A percentile compares a stretch with the other conserved stretches of the same genome.
These are phyloP conservation scores for Candida caryicola DNA, from an alignment of 805 yeast species.

Conservation along the genomic window DNA sequence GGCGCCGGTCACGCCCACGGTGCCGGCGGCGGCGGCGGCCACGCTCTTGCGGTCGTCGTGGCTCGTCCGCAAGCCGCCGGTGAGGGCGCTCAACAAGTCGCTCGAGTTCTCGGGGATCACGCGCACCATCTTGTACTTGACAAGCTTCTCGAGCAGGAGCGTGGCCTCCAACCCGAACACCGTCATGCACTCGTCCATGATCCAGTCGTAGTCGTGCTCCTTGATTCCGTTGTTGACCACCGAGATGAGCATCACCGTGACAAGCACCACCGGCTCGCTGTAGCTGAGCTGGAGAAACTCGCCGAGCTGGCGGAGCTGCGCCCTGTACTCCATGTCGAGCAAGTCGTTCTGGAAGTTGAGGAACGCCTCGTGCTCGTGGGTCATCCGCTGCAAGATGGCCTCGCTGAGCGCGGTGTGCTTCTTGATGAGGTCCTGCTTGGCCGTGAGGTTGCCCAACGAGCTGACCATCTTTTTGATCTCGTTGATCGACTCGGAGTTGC, in stretches of 20 bases:
- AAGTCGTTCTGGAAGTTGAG: slow-evolving; percentile 71
- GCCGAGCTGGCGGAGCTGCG: slow-evolving; percentile 23
- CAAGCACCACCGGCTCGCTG: slow-evolving; percentile 42
- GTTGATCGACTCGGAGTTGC: slow-evolving; percentile 28
- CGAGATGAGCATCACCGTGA: slow-evolving; percentile 56
- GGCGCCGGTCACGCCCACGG: slow-evolving; percentile 32
- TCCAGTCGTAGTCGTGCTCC: slow-evolving; percentile 54
- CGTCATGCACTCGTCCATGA: slow-evolving; percentile 56
- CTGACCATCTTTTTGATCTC: slow-evolving; percentile 67
- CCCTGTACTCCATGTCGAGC: slow-evolving; percentile 41
- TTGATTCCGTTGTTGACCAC: slow-evolving; percentile 66
- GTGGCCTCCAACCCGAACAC: slow-evolving; percentile 62
- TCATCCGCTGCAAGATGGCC: slow-evolving; percentile 49
- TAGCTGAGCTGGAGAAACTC: slow-evolving; percentile 43
- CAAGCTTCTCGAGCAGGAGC: slow-evolving; percentile 46
- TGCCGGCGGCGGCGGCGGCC: slow-evolving; percentile 15
- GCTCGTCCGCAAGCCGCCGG: slow-evolving; percentile 3
- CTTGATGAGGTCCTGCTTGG: slow-evolving; percentile 63
- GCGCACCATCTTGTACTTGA: slow-evolving; percentile 47
- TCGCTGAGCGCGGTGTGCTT: slow-evolving; percentile 78
- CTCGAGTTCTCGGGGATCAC: slow-evolving; percentile 14
- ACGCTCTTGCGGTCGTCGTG: slow-evolving; percentile 12
- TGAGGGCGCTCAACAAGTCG: slow-evolving; percentile 2
- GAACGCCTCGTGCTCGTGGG: slow-evolving; percentile 41
- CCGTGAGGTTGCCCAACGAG: slow-evolving; percentile 63